A percentile compares a stretch with the other conserved stretches of the same genome.
These are phyloP conservation scores for Dothistroma pini DNA, from an alignment of 2,329 filamentous ascomycete genomes.

Conservation along the genomic window DNA sequence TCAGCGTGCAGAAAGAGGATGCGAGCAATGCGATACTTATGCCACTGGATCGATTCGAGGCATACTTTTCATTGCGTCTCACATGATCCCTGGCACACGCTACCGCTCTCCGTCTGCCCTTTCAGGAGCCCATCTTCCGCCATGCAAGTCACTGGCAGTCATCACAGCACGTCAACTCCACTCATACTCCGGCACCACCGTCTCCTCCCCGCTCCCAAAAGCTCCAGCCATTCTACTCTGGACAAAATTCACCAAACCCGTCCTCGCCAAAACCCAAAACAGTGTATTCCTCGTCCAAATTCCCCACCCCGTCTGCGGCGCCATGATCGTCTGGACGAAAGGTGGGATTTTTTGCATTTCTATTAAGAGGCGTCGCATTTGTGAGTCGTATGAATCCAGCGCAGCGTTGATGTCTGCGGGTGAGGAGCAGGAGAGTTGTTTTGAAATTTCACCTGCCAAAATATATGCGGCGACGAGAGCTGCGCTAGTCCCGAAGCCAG, in stretches of 20 bases:
- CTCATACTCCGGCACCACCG: not conserved
- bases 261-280: conserved; percentile 33
- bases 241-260: not conserved
- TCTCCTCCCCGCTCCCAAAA: not conserved
- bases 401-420: conserved; percentile 37
- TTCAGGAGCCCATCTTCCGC: too few species aligned
- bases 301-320: conserved; percentile 46
- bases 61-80: too few species aligned
- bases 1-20: too few species aligned
- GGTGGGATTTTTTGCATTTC: conserved; percentile 36
- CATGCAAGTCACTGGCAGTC: too few species aligned
- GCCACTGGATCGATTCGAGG: too few species aligned
- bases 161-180: not conserved
- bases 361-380: conserved; percentile 45
- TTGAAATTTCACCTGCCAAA: conserved; percentile 50
- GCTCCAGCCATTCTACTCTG: not conserved
- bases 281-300: conserved; percentile 43
- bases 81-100: too few species aligned
- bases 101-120: too few species aligned
- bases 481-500: conserved; percentile 37
- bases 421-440: too few species aligned
- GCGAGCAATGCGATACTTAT: too few species aligned
- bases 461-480: conserved; percentile 49
- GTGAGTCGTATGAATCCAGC: conserved; percentile 44
- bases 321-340: conserved; percentile 36